A percentile compares a stretch with the other conserved stretches of the same genome.
Evolutionary conservation across 805 yeast genomes (phyloP).

Genomic region (Debaryomyces prosopidis): DNA sequence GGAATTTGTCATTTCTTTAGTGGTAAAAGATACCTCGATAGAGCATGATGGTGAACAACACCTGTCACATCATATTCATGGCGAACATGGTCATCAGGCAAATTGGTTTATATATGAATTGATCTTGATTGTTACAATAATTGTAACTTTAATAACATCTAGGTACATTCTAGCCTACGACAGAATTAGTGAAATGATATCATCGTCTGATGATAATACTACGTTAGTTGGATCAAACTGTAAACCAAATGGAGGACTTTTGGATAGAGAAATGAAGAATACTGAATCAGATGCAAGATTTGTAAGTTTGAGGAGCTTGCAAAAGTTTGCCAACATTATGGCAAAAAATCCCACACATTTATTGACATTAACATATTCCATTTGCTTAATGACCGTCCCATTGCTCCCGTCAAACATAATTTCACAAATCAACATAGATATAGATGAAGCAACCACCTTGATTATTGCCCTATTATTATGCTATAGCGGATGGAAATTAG

Average conservation of each 20-base stretch:
- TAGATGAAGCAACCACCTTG: slow-evolving; percentile 48
- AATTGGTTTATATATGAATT: slow-evolving; percentile 33
- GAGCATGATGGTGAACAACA: slow-evolving; percentile 22
- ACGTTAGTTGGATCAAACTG: slow-evolving; percentile 4
- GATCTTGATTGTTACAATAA: slow-evolving; percentile 20
- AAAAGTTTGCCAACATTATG: slow-evolving; percentile 16
- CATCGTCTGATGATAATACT: slow-evolving; percentile 17
- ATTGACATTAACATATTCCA: slow-evolving; percentile 44
- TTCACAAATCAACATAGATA: slow-evolving; percentile 29
- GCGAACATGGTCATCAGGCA: slow-evolving; percentile 19
- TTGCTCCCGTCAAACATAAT: slow-evolving; percentile 31
- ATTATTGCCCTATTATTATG: slow-evolving; percentile 46
- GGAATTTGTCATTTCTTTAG: slow-evolving; percentile 55
- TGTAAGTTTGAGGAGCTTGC: slow-evolving; percentile 1
- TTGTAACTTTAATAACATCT: slow-evolving; percentile 34
- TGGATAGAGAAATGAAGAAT: slow-evolving; percentile 6
- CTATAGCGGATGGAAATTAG: slow-evolving; percentile 53
- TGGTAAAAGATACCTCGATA: slow-evolving; percentile 25
- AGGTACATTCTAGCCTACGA: slow-evolving; percentile 32
- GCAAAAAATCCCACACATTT: slow-evolving; percentile 46
- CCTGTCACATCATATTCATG: slow-evolving; percentile 43
- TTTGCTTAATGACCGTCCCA: slow-evolving; percentile 44
- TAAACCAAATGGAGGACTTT: slow-evolving; percentile 7
- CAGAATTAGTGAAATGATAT: slow-evolving; percentile 34
- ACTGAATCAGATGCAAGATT: neutral